These are phyloP conservation scores for Galerina marginata DNA, from an alignment of 768 basidiomycete species.

Conservation along the genomic window DNA sequence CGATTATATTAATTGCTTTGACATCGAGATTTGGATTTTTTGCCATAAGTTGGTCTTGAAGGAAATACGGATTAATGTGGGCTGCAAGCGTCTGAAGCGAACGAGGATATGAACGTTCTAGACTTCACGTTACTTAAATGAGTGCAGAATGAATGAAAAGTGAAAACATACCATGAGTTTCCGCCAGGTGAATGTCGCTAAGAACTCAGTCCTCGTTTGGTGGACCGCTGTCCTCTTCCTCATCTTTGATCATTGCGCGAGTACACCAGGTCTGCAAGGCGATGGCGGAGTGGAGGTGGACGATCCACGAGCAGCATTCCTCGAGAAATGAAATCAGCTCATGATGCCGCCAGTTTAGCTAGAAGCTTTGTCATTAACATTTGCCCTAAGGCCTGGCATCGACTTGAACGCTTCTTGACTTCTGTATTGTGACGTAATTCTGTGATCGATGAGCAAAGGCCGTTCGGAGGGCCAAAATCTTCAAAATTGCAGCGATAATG, in stretches of 20 bases:
- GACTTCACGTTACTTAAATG: neutral
- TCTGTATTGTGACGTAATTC: constrained; percentile 38
- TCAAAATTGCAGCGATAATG: constrained; percentile 25
- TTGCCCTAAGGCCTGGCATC: constrained; percentile 35
- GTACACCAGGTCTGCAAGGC: neutral
- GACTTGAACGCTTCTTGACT: constrained; percentile 40
- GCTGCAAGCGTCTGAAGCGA: neutral
- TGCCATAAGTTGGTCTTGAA: too few relatives aligned
- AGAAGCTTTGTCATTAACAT: constrained; percentile 40
- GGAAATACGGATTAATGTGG: neutral
- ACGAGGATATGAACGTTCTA: constrained; percentile 5
- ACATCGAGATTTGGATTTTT: too few relatives aligned
- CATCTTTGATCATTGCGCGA: neutral
- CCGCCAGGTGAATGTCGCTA: too few relatives aligned
- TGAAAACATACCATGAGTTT: neutral
- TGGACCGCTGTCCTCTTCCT: neutral
- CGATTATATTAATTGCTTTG: too few relatives aligned
- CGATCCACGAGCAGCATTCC: constrained; percentile 18
- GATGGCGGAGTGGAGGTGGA: neutral
- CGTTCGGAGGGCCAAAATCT: constrained; percentile 31
- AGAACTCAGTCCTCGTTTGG: too few relatives aligned
- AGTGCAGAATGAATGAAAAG: neutral
- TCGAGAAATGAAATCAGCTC: constrained; percentile 12
- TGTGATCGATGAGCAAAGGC: constrained; percentile 38
- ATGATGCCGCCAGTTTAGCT: constrained; percentile 33